Evolutionary conservation across 208 protist species (phyloP).

Genomic region (Trypanosoma platydactyli): DNA sequence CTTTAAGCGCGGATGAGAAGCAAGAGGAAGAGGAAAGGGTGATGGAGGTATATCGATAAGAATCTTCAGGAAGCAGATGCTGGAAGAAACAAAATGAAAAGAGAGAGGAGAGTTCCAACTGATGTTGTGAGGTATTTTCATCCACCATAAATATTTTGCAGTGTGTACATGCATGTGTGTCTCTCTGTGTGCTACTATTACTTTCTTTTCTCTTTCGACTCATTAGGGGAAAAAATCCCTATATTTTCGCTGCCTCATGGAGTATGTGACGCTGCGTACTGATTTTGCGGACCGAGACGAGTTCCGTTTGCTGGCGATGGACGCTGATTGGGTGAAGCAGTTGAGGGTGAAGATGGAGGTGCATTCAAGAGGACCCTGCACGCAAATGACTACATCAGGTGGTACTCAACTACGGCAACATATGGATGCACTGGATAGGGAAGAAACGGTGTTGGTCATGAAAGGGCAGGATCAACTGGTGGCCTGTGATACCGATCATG

Average conservation of each 20-base stretch:
- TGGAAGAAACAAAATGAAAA: background rate
- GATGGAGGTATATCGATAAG: too few relatives aligned
- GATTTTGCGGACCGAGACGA: slow-evolving; percentile 40
- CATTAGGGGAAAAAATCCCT: background rate
- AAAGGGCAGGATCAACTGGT: slow-evolving; percentile 45
- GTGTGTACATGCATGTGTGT: background rate
- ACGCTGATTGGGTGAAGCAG: slow-evolving; percentile 28
- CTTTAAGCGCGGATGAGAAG: too few relatives aligned
- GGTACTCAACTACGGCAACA: background rate
- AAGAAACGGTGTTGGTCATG: slow-evolving; percentile 30
- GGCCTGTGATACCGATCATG: slow-evolving; percentile 33
- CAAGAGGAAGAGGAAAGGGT: too few relatives aligned
- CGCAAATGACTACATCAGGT: background rate
- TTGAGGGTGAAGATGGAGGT: slow-evolving; percentile 16
- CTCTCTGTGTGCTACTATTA: background rate
- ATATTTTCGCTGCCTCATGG: slow-evolving; percentile 22
- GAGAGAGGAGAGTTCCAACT: too few relatives aligned
- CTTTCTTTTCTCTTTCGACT: slow-evolving; percentile 1
- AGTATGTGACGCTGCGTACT: slow-evolving; percentile 38
- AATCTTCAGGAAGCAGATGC: background rate
- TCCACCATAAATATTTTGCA: slow-evolving; percentile 1
- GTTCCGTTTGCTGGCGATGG: slow-evolving; percentile 53
- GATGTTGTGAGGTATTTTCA: too few relatives aligned
- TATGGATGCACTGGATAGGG: background rate
- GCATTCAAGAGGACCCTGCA: background rate